phyloP scores from a whole-genome alignment of 164 flowering plant species.

The Warburgia ugandensis region DNA sequence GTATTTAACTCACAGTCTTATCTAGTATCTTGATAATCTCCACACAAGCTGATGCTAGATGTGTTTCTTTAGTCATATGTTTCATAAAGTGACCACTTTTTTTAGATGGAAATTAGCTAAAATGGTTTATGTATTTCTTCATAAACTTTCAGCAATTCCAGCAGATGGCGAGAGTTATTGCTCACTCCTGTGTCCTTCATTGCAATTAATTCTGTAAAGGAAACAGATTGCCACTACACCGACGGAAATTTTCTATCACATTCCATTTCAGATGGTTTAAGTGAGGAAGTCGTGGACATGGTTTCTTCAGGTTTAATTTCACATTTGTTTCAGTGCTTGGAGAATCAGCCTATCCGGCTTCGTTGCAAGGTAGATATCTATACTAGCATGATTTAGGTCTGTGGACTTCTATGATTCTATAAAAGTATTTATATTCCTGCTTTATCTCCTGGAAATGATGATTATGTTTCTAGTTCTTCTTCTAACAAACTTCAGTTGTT shows the following conservation, averaged over 20 bases:
- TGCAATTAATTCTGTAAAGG: constrained; percentile 34
- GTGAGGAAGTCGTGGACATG: constrained; percentile 8
- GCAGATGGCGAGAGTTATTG: constrained; percentile 36
- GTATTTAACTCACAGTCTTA: too few species aligned
- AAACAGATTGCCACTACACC: constrained; percentile 11
- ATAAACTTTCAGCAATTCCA: constrained; percentile 12
- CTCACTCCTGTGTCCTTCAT: constrained; percentile 61
- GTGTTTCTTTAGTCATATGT: too few species aligned
- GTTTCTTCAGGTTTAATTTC: constrained; percentile 37
- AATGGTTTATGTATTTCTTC: too few species aligned
- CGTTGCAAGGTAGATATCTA: constrained; percentile 53
- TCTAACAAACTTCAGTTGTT: neutral
- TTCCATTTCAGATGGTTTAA: constrained; percentile 7
- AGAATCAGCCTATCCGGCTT: constrained; percentile 24
- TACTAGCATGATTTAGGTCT: neutral
- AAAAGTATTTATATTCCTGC: too few species aligned
- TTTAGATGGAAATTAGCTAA: too few species aligned
- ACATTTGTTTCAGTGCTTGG: constrained; percentile 23
- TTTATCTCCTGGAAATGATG: neutral
- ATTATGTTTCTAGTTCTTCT: neutral
- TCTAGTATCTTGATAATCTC: too few species aligned
- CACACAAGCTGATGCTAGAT: too few species aligned
- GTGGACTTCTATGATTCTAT: too few species aligned
- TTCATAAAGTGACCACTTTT: too few species aligned
- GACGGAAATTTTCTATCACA: constrained; percentile 9